Evolutionary conservation across 2,329 filamentous ascomycete species (phyloP).

Genomic region (Xylaria hypoxylon): DNA sequence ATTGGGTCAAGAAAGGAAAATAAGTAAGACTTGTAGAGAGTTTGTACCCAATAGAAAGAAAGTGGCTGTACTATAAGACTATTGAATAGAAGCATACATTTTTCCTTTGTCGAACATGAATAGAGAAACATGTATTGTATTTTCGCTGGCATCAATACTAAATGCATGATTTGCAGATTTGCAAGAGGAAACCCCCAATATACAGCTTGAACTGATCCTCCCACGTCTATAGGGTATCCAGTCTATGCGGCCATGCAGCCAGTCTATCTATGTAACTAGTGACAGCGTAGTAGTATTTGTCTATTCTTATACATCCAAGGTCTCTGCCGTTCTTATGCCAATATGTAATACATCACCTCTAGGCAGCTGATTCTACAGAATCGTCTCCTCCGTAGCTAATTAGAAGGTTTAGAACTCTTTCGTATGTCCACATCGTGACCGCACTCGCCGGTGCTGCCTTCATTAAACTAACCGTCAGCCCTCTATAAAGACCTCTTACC

Average conservation of each 20-base stretch:
- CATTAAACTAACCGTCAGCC: constrained; percentile 86
- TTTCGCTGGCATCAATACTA: neutral
- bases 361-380: constrained; percentile 25
- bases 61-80: constrained; percentile 47
- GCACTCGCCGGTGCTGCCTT: constrained; percentile 96
- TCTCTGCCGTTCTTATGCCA: constrained; percentile 9
- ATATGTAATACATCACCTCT: constrained; percentile 24
- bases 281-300: neutral
- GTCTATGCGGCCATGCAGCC: constrained; percentile 16
- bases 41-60: constrained; percentile 24
- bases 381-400: constrained; percentile 55
- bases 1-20: constrained; percentile 91
- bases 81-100: constrained; percentile 45
- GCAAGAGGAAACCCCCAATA: constrained; percentile 1
- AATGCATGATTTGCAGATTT: neutral
- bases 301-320: constrained; percentile 15
- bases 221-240: constrained; percentile 40
- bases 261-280: constrained; percentile 25
- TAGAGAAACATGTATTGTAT: constrained; percentile 12
- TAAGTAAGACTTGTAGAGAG: constrained; percentile 55
- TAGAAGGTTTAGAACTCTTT: constrained; percentile 75
- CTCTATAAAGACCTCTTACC: constrained; percentile 83
- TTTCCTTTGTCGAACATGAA: constrained; percentile 32
- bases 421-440: constrained; percentile 95
- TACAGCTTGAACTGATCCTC: constrained; percentile 22